Evolutionary conservation across 495 filamentous ascomycete genomes (phyloP), one percentile per base, ranked within the genome.

Genomic region (Penicillium coffeae): DNA sequence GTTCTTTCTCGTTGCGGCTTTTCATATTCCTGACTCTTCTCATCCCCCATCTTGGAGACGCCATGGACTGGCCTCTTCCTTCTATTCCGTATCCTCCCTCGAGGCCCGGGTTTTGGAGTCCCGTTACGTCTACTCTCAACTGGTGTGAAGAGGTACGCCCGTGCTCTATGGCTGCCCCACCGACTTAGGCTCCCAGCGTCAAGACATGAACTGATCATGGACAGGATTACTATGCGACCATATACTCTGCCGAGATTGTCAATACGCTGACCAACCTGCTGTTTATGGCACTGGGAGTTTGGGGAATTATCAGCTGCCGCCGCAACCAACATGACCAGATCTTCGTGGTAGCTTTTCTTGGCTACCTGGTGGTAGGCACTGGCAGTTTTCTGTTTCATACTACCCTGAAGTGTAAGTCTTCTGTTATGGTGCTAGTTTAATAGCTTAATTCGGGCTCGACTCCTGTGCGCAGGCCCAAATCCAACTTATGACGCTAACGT

Each of bases 91-190:
- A 95, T 64, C 82, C 86, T 38, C 73, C 81, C 8, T 59, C 73
- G 20, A 69, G 65, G 48, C 73, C 79, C 42, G 90, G 90, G 21
- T 88, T 83, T 64, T 96, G 90, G 90, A 80, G 76, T 10, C 84
- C 89, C 30, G 86, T 93, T 35, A 95, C 89, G 0, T 91, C 89
- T 15, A 96, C 90, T 0, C 60, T 96, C 48, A 93, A 95, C 56
- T 96, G 89, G 84, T 95, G 90, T 62, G 90, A 95, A 79, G 90
- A 95, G 80, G 88, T 89, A 67, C 48, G 68, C 36, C 21, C 25
- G 27, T 30, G 14, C 7, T 41, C 22, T 30, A 30, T 30, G 25
- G 25, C 25, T 15, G 41, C 41, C 41, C 41, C 41, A 43, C 41
- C 8, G 9, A 16, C 5, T 10, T 30, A 30, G 25, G 25, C 25